Conservation (phyloP, 140 eudicot genomes). For the Ambrosia hybrid region DNA sequence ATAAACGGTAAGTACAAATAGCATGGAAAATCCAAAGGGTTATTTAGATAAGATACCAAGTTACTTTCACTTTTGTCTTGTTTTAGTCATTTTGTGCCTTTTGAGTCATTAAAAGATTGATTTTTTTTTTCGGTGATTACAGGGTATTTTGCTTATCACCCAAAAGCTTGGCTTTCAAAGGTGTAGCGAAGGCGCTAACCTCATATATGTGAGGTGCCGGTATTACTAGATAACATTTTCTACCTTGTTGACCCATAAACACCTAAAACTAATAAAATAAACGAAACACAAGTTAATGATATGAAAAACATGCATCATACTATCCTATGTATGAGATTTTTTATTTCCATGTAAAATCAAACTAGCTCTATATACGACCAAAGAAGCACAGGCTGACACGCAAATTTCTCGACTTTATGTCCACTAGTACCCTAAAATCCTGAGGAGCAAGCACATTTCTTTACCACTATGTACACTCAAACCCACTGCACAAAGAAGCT, state of each 20-base stretch:
- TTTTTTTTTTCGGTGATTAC: not conserved
- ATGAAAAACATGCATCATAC: not conserved
- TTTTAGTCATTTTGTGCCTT: not conserved
- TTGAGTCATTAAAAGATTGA: not conserved
- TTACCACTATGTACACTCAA: too few species aligned
- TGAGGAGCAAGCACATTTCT: too few species aligned
- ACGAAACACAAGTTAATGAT: not conserved
- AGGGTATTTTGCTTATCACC: not conserved
- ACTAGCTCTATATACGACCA: not conserved
- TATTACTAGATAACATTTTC: not conserved
- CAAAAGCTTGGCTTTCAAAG: not conserved
- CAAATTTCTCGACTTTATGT: too few species aligned
- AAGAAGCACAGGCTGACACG: not conserved
- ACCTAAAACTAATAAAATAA: not conserved
- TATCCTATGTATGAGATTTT: not conserved
- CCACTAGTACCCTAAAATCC: not conserved
- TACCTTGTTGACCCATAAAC: not conserved
- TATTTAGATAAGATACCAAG: slow-evolving; percentile 1
- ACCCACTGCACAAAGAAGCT: not conserved
- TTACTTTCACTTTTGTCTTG: slow-evolving; percentile 1
- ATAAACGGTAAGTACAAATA: not conserved
- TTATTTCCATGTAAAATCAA: too few species aligned
- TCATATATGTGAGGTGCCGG: not conserved
- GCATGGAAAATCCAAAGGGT: slow-evolving; percentile 1
- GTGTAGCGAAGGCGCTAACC: not conserved